Evolutionary conservation across 129 eudicot genomes (phyloP), one percentile per base, ranked within the genome.

Genomic region (Heracleum sosnowskyi): DNA sequence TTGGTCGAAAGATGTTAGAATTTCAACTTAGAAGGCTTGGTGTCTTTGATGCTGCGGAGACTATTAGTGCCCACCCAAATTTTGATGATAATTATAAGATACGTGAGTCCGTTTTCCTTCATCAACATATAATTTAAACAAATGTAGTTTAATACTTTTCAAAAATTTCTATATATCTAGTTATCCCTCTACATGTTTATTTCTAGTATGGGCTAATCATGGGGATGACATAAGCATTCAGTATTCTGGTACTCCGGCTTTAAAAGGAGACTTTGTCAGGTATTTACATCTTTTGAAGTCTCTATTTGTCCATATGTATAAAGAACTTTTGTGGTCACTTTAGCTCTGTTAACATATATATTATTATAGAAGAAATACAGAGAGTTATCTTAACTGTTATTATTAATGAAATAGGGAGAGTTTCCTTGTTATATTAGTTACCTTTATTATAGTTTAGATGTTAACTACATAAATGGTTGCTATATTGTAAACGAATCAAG

Each of bases 201-300:
- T 79, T 77, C 78, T 79, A 95, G 98, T 95, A 81, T 95, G 98
- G 98, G 98, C 97, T 79, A 90, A 88, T 86, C 98, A 95, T 66
- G 98, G 98, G 68, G 98, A 95, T 83, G 98, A 95, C 62, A 74
- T 95, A 76, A 95, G 98, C 91, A 88, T 90, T 74, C 98, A 95
- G 85, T 95, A 95, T 88, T 90, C 97, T 84, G 98, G 98, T 49
- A 95, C 98, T 70, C 96, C 97, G 33, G 98, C 98, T 60, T 74
- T 95, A 74, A 95, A 95, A 87, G 97, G 98, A 82, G 98, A 95
- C 81, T 95, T 90, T 87, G 98, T 95, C 82, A 95, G 98, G 98
- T 95, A 12, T 15, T 66, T 3, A 2, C 17, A n/a, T 62, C 64
- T n/a, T 82, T 74, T 71, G 44, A 2, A 24, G 44, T 37, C 11